Evolutionary conservation across 768 basidiomycete species (phyloP).

Genomic region (Strobilomyces confusus): DNA sequence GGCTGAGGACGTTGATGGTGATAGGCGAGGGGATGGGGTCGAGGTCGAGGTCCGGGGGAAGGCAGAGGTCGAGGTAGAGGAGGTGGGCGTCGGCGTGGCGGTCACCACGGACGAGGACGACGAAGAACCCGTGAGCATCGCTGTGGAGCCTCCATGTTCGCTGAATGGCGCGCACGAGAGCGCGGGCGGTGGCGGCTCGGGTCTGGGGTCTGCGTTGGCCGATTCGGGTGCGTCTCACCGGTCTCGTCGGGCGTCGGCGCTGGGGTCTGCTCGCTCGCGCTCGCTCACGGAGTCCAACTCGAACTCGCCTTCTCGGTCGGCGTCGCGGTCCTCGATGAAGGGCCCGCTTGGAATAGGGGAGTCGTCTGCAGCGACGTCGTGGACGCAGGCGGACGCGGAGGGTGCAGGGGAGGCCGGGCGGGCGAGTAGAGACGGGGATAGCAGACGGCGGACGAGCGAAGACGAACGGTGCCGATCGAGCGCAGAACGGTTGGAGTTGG

Average conservation of each 20-base stretch:
- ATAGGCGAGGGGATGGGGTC: not conserved
- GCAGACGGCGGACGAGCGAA: conserved; percentile 1
- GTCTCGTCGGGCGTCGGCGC: not conserved
- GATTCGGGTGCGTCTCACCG: not conserved
- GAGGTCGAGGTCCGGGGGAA: not conserved
- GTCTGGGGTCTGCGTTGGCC: not conserved
- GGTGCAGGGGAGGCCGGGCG: not conserved
- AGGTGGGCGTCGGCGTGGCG: conserved; percentile 14
- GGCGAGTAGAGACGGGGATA: conserved; percentile 5
- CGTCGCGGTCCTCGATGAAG: conserved; percentile 16
- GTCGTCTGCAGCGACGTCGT: conserved; percentile 29
- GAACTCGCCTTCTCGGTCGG: conserved; percentile 7
- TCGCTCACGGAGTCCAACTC: conserved; percentile 8
- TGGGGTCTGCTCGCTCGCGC: not conserved
- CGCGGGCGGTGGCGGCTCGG: not conserved
- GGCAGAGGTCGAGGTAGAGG: not conserved
- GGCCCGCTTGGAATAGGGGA: conserved; percentile 10
- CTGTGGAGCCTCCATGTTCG: not conserved
- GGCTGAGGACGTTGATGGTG: conserved; percentile 1
- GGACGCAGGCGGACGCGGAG: conserved; percentile 19
- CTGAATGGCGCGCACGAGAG: not conserved
- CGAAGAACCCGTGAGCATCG: not conserved
- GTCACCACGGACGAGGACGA: conserved; percentile 13
- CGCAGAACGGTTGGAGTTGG: not conserved
- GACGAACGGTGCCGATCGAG: conserved; percentile 1